Evolutionary conservation across 345 rosid genomes (phyloP), one percentile per base, ranked within the genome.

Genomic region (Gynandropsis gynandra): DNA sequence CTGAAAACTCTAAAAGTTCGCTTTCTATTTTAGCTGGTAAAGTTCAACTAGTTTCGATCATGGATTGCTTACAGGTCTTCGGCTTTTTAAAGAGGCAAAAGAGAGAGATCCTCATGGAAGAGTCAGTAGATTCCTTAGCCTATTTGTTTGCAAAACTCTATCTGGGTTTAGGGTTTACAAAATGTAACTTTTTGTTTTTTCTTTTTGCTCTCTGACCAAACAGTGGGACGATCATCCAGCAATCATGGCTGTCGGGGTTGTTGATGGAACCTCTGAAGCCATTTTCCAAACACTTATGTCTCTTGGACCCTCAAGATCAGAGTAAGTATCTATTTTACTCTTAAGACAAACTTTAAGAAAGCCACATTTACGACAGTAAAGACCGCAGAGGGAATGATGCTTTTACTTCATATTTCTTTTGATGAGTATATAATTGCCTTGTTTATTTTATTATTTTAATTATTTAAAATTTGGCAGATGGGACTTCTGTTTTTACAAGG

Each of bases 171-270:
- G 29, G n/a, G n/a, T n/a, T n/a, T n/a, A n/a, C n/a, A n/a, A n/a
- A n/a, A n/a, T n/a, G n/a, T n/a, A 5, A 46, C 33, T 41, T 37
- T 55, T 49, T 37, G 12, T 50, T 55, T 14, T 35, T 38, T 47
- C 16, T 2, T n/a, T 60, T 51, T 19, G 61, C 64, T n/a, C n/a
- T n/a, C 5, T 58, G 16, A 39, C 54, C 34, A 40, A 16, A 9
- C 64, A 86, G 90, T 86, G 97, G 97, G 88, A 81, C 47, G 97
- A 86, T 71, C 94, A 89, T 79, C 95, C 97, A 58, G 97, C 95
- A 54, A 78, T 86, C 67, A 89, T 89, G 97, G 94, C 94, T 41
- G 95, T 89, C 56, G 95, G 94, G n/a, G 86, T 86, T 55, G 78
- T 83, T 58, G 94, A 83, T 54, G 95, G 90, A 63, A 80, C 95